Base-by-base conservation (phyloP, 306 rosid genomes). In the Elaeagnus macrophylla region DNA sequence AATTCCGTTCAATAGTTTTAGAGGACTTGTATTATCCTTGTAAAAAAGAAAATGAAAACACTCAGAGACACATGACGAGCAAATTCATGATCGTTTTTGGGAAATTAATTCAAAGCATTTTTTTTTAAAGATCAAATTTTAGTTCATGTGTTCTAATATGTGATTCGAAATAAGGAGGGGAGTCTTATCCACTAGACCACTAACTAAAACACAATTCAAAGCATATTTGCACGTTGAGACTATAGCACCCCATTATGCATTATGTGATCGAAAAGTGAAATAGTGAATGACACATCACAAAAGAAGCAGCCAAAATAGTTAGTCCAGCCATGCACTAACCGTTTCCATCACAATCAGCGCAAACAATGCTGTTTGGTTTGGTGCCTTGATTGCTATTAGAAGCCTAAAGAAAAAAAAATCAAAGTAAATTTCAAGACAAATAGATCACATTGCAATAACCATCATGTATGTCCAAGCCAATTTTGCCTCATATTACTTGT, bases 311-410 rank as follows among this genome's bases (percentile, higher is more conserved):
- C 32, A 16, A 10, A 54, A 18, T n/a, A 40, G 38, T 43, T 11
- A 49, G 40, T 51, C 48, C 51, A 48, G 59, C 15, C 46, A 54
- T 46, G 62, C 37, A 66, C 89, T 61, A 65, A 93, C 99, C 99
- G 62, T 93, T 93, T 82, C 96, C 99, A 0, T 87, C 86, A 69
- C 99, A 87, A 1, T 68, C 64, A 50, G 84, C 1, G 72, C 99
- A 93, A 48, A 87, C 74, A 59, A 93, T 56, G 87, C 73, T 82
- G 53, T 7, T 82, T 37, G 12, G 0, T 68, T 82, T 87, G 73
- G 73, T 53, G 51, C 35, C 47, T 66, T 9, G 78, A 11, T 48
- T 72, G 9, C 59, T 71, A 14, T 66, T 80, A 42, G 86, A n/a
- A 48, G 95, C 99, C 96, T 93, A 25, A 25, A 25, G 93, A 53